Evolutionary conservation across 73 alveolate species (phyloP).

Genomic region (Paramecium octaurelia): DNA sequence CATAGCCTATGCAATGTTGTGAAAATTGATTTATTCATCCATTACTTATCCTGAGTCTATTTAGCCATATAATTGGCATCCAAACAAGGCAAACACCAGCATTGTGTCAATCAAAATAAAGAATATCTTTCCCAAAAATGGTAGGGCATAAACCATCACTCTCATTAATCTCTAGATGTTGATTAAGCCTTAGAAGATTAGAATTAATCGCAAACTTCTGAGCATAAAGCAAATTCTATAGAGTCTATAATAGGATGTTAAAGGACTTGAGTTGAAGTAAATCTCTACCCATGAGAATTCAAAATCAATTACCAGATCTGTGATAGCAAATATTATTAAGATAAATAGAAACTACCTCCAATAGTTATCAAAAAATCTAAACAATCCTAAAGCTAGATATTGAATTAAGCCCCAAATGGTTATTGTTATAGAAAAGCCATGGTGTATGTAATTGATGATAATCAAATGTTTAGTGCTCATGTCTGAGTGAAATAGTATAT

Average conservation of each 20-base stretch:
- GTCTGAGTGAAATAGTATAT: not conserved
- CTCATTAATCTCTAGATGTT: conserved; percentile 6
- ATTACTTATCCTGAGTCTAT: conserved; percentile 6
- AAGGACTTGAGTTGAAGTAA: not conserved
- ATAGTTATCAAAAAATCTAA: conserved; percentile 13
- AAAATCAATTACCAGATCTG: not conserved
- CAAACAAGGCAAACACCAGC: conserved; percentile 10
- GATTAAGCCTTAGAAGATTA: not conserved
- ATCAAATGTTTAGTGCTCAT: not conserved
- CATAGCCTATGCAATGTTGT: conserved; percentile 2
- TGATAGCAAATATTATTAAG: not conserved
- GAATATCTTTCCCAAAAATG: not conserved
- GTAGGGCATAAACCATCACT: conserved; percentile 22
- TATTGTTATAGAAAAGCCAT: not conserved
- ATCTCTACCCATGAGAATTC: not conserved
- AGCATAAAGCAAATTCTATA: not conserved
- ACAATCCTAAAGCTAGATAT: not conserved
- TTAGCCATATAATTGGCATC: conserved; percentile 16
- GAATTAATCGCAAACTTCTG: conserved; percentile 9
- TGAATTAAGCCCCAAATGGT: not conserved
- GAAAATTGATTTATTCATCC: conserved; percentile 24
- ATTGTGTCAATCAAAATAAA: not conserved
- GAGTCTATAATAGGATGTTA: not conserved
- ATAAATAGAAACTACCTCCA: not conserved
- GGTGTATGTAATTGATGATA: not conserved